Evolutionary conservation across 169 alveolate species (phyloP), one percentile per base, ranked within the genome.

Genomic region (Cryptosporidium meleagridis): DNA sequence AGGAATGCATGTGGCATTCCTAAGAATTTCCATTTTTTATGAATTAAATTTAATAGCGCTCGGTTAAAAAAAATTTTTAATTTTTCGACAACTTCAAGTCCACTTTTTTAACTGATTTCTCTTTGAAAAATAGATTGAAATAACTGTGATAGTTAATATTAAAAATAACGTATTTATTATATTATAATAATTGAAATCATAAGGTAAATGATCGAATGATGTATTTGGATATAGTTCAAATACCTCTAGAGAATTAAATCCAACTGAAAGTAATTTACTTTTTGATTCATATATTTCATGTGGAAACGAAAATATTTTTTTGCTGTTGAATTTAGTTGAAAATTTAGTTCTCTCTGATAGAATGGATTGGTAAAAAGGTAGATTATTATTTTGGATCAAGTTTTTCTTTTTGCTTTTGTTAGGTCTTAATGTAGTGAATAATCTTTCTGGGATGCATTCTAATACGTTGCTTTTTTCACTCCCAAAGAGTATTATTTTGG

Each of bases 361-460:
- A 4, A 61, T 35, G 35, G 80, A 8, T 62, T 80, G 69, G 29
- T 80, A 61, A 3, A 41, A 16, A 10, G 89, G 75, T 3, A 59
- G 59, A 37, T 80, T 52, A 31, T 16, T 39, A 37, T 62, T 75
- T 14, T 3, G 29, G 45, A 80, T 80, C 10, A 3, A n/a, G 31
- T 48, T 62, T 18, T 51, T 71, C 14, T 8, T 23, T 6, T 29
- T 45, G 3, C 26, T 26, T 33, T 21, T 14, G 41, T 16, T 26
- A n/a, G 86, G 86, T 29, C 73, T 53, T 39, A 14, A n/a, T 31
- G 86, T 35, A 12, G 73, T 58, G 33, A 75, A 55, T 33, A 75
- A 39, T 18, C 44, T 65, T 39, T 80, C 89, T 23, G 89, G 75
- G 8, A 80, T 61, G 29, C 69, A 75, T 31, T 80, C 89, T 3